Conservation (phyloP, 345 rosid genomes). For the Citrus reticulata region DNA sequence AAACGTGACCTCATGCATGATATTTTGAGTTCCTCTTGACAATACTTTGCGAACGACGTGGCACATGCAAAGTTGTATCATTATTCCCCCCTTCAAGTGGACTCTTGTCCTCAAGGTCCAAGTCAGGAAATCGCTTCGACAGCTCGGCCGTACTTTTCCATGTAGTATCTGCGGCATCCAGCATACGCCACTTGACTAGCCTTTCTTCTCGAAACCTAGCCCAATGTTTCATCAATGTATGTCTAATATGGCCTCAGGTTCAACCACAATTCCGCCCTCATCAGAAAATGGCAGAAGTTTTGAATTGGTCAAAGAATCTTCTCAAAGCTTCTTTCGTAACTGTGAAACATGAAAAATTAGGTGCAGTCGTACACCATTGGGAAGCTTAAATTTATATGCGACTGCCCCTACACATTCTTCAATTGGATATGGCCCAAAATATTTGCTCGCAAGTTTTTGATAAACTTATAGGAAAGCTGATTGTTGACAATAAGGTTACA, state of each 20-base stretch:
- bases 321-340: neutral
- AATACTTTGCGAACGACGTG: too few relatives aligned
- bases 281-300: neutral
- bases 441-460: neutral
- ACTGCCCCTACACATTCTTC: neutral
- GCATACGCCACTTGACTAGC: neutral
- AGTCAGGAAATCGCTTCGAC: neutral
- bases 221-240: neutral
- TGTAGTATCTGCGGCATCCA: neutral
- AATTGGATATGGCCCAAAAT: neutral
- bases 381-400: neutral
- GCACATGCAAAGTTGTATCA: neutral
- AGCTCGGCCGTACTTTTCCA: neutral
- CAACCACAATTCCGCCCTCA: neutral
- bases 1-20: too few relatives aligned
- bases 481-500: neutral
- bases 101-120: slow-evolving; percentile 6
- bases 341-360: neutral
- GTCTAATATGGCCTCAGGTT: neutral
- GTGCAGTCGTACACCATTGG: neutral
- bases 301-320: rapidly evolving
- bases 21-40: too few relatives aligned
- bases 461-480: neutral
- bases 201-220: neutral
- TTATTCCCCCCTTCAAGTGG: neutral